These are phyloP conservation scores for Fusarium chaquense DNA, from an alignment of 2,329 filamentous ascomycete species.

Conservation along the genomic window DNA sequence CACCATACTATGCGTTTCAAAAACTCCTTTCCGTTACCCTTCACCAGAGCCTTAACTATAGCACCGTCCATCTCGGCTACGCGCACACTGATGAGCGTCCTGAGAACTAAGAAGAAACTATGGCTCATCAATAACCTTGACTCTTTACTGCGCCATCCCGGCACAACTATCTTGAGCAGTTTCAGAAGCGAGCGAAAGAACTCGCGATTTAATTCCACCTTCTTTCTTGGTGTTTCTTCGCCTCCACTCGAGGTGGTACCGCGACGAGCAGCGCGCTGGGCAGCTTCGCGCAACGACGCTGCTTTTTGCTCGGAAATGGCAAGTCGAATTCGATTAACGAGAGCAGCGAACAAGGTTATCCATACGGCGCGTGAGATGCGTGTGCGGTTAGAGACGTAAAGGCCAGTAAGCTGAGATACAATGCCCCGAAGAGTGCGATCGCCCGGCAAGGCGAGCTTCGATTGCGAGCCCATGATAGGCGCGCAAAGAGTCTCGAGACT, in stretches of 20 bases:
- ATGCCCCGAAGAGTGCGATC: constrained; percentile 74
- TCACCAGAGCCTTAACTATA: constrained; percentile 90
- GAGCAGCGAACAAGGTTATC: constrained; percentile 81
- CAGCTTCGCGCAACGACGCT: constrained; percentile 76
- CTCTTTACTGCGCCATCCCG: constrained; percentile 91
- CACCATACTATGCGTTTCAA: constrained; percentile 92
- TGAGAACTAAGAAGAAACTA: constrained; percentile 89
- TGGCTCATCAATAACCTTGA: constrained; percentile 87
- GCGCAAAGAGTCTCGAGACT: constrained; percentile 7
- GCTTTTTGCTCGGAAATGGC: constrained; percentile 94
- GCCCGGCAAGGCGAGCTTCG: constrained; percentile 72
- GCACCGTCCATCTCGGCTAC: constrained; percentile 96
- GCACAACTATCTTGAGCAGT: constrained; percentile 87
- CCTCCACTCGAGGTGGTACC: constrained; percentile 61
- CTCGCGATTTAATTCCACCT: constrained; percentile 92
- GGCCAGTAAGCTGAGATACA: constrained; percentile 73
- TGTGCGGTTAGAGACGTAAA: constrained; percentile 84
- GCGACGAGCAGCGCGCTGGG: constrained; percentile 61
- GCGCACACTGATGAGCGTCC: constrained; percentile 93
- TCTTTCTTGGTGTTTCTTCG: constrained; percentile 69
- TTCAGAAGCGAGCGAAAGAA: constrained; percentile 79
- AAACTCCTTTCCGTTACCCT: constrained; percentile 92
- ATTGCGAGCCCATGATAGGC: constrained; percentile 76
- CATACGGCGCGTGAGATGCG: constrained; percentile 87
- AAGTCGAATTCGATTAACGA: constrained; percentile 88